A percentile compares a stretch with the other conserved stretches of the same genome.
phyloP scores from a whole-genome alignment of 441 rosid species.

The Aquilaria agallochum region DNA sequence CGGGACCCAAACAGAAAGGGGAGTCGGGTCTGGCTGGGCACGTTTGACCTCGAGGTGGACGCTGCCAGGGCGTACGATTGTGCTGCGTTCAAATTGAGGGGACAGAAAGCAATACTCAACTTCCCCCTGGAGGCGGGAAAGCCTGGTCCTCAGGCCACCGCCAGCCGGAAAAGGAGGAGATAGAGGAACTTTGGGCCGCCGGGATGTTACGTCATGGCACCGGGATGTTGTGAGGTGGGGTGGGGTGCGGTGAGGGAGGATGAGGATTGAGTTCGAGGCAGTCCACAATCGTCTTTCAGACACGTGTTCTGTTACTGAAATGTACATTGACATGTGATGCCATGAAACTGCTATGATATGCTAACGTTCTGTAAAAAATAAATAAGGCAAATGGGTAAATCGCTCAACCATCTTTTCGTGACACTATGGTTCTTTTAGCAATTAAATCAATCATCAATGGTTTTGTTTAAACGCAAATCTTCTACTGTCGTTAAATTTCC shows the following conservation, averaged over 20 bases:
- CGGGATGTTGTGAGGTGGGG: constrained; percentile 5
- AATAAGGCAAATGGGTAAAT: no score
- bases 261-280: constrained; percentile 5
- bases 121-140: constrained; percentile 77
- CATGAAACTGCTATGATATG: no score
- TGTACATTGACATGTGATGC: no score
- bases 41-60: constrained; percentile 63
- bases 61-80: constrained; percentile 92
- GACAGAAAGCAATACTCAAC: constrained; percentile 82
- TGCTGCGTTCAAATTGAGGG: constrained; percentile 86
- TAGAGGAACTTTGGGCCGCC: constrained; percentile 16
- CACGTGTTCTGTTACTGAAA: no score
- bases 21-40: constrained; percentile 87
- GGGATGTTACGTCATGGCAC: constrained; percentile 7
- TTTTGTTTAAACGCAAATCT: no score
- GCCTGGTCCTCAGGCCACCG: constrained; percentile 34
- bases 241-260: constrained; percentile 6
- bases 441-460: no score
- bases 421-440: no score
- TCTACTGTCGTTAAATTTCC: no score
- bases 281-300: constrained; percentile 3
- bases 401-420: no score
- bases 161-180: constrained; percentile 49
- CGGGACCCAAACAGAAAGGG: constrained; percentile 80
- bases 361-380: no score